A percentile compares a stretch with the other conserved stretches of the same genome.
Evolutionary conservation across 1,284 basidiomycete species (phyloP).

Genomic region (Heterobasidion parviporum): DNA sequence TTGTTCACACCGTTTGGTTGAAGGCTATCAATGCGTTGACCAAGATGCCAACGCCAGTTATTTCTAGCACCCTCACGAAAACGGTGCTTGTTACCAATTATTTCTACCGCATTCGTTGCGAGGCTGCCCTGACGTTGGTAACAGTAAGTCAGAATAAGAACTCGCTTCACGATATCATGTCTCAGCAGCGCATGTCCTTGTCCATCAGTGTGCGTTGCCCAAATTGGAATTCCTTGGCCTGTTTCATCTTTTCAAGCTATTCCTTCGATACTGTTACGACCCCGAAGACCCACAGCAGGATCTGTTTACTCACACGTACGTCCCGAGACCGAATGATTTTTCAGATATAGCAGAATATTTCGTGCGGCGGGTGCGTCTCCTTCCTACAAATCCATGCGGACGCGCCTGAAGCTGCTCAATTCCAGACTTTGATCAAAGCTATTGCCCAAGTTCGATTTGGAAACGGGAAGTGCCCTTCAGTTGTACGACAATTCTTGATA

Average conservation of each 20-base stretch:
- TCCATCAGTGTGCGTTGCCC: constrained; percentile 70
- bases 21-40: constrained; percentile 84
- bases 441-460: constrained; percentile 83
- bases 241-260: constrained; percentile 95
- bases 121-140: constrained; percentile 85
- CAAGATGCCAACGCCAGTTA: constrained; percentile 78
- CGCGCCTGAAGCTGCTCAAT: constrained; percentile 3
- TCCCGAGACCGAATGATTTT: constrained; percentile 92
- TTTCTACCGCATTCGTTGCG: constrained; percentile 94
- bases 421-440: constrained; percentile 68
- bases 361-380: constrained; percentile 73
- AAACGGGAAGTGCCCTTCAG: constrained; percentile 77
- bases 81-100: constrained; percentile 94
- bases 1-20: constrained; percentile 5
- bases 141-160: constrained; percentile 36
- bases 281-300: constrained; percentile 73
- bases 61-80: constrained; percentile 89
- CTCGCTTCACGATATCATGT: neutral
- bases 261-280: constrained; percentile 89
- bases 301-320: constrained; percentile 76
- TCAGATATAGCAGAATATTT: constrained; percentile 90
- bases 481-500: constrained; percentile 87
- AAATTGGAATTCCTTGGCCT: constrained; percentile 82
- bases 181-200: neutral
- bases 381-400: neutral